Evolutionary conservation across 371 early-diverging fungal genomes (phyloP).

Genomic region (Mortierella sp.): DNA sequence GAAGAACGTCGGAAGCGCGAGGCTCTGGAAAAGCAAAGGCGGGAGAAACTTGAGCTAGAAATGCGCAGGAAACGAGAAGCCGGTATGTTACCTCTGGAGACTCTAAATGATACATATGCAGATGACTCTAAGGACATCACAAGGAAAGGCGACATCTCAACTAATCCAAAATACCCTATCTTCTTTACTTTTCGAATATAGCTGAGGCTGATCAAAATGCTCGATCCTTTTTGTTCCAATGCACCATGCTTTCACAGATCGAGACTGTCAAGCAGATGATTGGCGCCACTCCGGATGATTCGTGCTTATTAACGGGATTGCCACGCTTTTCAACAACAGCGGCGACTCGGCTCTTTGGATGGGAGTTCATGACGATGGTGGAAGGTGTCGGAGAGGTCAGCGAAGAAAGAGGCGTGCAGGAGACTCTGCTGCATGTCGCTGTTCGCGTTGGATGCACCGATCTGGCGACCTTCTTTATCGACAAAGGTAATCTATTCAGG

Average conservation of each 20-base stretch:
- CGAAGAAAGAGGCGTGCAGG: constrained; percentile 52
- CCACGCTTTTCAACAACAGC: constrained; percentile 48
- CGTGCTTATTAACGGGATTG: constrained; percentile 41
- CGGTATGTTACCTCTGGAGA: constrained; percentile 29
- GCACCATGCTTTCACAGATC: constrained; percentile 50
- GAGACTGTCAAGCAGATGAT: constrained; percentile 57
- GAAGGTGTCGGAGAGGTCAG: constrained; percentile 59
- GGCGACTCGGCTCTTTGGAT: constrained; percentile 50
- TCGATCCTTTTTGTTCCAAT: constrained; percentile 54
- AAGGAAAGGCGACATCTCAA: neutral
- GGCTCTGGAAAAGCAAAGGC: constrained; percentile 38
- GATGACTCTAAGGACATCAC: neutral
- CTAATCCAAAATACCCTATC: neutral
- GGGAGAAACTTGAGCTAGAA: constrained; percentile 51
- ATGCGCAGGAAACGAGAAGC: constrained; percentile 58
- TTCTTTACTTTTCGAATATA: constrained; percentile 7
- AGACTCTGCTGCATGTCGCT: constrained; percentile 62
- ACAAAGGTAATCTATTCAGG: constrained; percentile 34
- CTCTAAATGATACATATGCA: neutral
- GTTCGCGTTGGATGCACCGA: constrained; percentile 76
- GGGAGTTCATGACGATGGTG: constrained; percentile 54
- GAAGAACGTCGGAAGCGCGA: constrained; percentile 56
- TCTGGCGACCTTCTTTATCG: constrained; percentile 63
- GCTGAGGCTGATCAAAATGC: constrained; percentile 56
- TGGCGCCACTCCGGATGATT: constrained; percentile 45